Evolutionary conservation across 139 green algal genomes (phyloP), one percentile per base, ranked within the genome.

Genomic region (Edaphochlamys debaryana): DNA sequence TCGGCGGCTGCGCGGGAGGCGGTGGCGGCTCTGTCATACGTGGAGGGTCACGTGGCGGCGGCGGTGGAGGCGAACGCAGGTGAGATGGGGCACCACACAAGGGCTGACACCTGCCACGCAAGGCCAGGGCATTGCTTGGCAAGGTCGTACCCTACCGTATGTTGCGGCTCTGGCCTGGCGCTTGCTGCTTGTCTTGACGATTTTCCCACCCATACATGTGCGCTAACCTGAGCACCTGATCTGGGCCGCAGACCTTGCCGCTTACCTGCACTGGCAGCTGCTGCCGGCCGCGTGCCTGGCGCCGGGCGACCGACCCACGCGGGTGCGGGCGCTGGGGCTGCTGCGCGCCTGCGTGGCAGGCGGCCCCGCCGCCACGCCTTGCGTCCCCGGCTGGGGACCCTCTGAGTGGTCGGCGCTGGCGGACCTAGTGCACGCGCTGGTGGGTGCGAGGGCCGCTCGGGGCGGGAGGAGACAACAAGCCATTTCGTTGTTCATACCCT

Each of bases 341-440:
- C 76, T 82, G 76, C 62, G 76, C 40, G 32, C 60, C 4, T 7
- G 7, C 27, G 60, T 36, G 60, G 60, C 30, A n/a, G 60, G 27
- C 27, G 56, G 56, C 56, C 3, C 6, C 3, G 60, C 30, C 19
- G 19, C 56, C 25, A 6, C 56, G 56, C 56, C 25, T 23, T 27
- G 17, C 17, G 17, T 29, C 13, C 15, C 52, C 52, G 52, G 52
- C 52, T 25, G 29, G 38, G 67, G 2, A 23, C 2, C 38, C 34
- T 38, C 40, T 27, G 67, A 13, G 45, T 82, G 76, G 76, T 19
- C 2, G n/a, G 45, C 45, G 32, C 22, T 73, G 63, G 42, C 38
- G 19, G 67, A 85, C 38, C 38, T 69, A 40, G n/a, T 79, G 68
- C 79, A 85, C 68, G 79, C 62, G 41, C 79, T 78, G 69, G 67